These are phyloP conservation scores for Raffaelea albimanens DNA, from an alignment of 2,329 filamentous ascomycete genomes.

Conservation along the genomic window DNA sequence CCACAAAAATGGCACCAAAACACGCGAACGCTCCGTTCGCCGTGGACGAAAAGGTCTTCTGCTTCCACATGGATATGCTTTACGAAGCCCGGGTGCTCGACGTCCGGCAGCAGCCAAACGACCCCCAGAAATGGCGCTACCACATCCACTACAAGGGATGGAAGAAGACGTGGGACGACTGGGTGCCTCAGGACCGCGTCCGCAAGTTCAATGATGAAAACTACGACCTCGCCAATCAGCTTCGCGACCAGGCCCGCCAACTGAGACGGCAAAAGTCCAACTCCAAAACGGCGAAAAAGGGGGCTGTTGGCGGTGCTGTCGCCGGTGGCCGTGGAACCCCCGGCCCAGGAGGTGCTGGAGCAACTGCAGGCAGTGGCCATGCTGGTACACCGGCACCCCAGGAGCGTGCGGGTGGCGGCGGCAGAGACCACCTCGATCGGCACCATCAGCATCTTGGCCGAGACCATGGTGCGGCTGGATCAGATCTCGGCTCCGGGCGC, in stretches of 20 bases:
- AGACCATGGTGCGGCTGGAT: conserved; percentile 32
- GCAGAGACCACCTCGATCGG: conserved; percentile 2
- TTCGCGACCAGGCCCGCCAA: conserved; percentile 58
- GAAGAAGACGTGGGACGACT: conserved; percentile 99
- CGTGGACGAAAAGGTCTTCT: conserved; percentile 90
- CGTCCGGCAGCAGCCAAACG: conserved; percentile 42
- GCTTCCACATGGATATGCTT: conserved; percentile 93
- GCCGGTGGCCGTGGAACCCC: not conserved
- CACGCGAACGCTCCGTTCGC: conserved; percentile 38
- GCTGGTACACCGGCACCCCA: not conserved
- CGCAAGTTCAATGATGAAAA: conserved; percentile 94
- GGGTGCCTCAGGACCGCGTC: conserved; percentile 88
- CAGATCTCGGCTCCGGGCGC: conserved; percentile 54
- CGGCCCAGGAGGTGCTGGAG: not conserved
- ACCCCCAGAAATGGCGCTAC: conserved; percentile 53
- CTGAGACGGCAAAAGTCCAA: conserved; percentile 41
- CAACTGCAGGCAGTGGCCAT: not conserved
- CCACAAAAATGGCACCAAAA: conserved; percentile 18
- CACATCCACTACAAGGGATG: conserved; percentile 98
- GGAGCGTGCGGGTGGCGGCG: not conserved
- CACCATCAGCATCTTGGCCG: too few species aligned
- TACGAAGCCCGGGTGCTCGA: conserved; percentile 97
- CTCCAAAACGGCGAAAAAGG: conserved; percentile 26
- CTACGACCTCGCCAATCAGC: conserved; percentile 71
- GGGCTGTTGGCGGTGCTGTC: too few species aligned